Evolutionary conservation across 1,284 basidiomycete genomes (phyloP).

Genomic region (Rhodofomes roseus): DNA sequence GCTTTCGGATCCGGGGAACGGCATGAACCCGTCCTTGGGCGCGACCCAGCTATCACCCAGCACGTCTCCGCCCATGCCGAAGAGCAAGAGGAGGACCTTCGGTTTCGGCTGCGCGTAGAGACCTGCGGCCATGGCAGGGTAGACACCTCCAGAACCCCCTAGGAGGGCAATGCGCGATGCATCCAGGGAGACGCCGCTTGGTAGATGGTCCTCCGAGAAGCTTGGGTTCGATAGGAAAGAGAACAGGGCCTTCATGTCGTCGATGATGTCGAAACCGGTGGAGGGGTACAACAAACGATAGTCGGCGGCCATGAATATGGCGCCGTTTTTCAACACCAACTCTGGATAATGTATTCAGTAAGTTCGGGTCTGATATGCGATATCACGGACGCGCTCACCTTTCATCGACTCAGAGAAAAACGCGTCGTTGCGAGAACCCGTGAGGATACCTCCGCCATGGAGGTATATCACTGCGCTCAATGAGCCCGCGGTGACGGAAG

Average conservation of each 20-base stretch:
- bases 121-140: neutral
- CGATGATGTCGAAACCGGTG: slow-evolving; percentile 1
- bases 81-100: neutral
- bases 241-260: slow-evolving; percentile 1
- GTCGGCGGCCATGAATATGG: neutral
- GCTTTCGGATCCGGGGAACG: neutral
- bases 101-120: neutral
- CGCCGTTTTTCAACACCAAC: neutral
- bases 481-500: neutral
- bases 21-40: neutral
- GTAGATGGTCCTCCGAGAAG: neutral
- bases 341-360: neutral
- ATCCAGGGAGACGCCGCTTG: neutral
- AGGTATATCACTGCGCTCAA: neutral
- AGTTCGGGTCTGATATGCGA: neutral
- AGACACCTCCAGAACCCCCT: neutral
- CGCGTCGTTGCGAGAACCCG: neutral
- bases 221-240: neutral
- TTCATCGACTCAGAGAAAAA: neutral
- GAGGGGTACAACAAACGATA: neutral
- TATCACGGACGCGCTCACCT: neutral
- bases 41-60: neutral
- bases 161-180: neutral
- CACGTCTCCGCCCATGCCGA: neutral
- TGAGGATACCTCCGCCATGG: neutral